Percentiles rank a stretch among this genome's conserved stretches.
Conservation (phyloP, 768 basidiomycete species). For the Gelatoporia subvermispora region DNA sequence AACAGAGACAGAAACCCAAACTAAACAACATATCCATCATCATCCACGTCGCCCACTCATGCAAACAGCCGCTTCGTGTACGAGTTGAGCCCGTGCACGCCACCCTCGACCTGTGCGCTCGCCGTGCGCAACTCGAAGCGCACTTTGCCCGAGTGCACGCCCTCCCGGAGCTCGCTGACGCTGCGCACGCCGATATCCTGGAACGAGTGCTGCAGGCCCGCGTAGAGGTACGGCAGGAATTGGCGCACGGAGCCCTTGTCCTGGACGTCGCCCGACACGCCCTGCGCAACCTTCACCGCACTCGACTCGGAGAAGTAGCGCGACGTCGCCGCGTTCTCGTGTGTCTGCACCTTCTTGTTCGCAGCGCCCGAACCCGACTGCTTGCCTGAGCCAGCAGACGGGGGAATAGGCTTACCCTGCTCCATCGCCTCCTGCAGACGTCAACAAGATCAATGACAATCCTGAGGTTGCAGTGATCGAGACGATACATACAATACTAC, state of each 20-base stretch:
- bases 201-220: conserved; percentile 86
- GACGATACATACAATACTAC: conserved; percentile 53
- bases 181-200: conserved; percentile 86
- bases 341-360: conserved; percentile 44
- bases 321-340: conserved; percentile 93
- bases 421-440: conserved; percentile 74
- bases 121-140: conserved; percentile 92
- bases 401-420: conserved; percentile 49
- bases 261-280: conserved; percentile 93
- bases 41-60: conserved; percentile 15
- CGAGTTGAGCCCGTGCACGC: conserved; percentile 94
- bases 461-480: background rate
- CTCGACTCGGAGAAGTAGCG: conserved; percentile 94
- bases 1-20: background rate
- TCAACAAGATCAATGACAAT: background rate
- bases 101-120: conserved; percentile 93
- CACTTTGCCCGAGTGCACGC: conserved; percentile 61
- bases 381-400: conserved; percentile 20
- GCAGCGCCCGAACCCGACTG: conserved; percentile 20
- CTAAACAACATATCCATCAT: background rate
- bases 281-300: conserved; percentile 93
- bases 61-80: conserved; percentile 57
- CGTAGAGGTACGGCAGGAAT: conserved; percentile 82
- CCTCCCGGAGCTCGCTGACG: conserved; percentile 60
- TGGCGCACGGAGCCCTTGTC: conserved; percentile 95